Percentiles rank a stretch among this genome's conserved stretches.
Evolutionary conservation across 1,284 basidiomycete genomes (phyloP).

Genomic region (Amylostereum chailletii): DNA sequence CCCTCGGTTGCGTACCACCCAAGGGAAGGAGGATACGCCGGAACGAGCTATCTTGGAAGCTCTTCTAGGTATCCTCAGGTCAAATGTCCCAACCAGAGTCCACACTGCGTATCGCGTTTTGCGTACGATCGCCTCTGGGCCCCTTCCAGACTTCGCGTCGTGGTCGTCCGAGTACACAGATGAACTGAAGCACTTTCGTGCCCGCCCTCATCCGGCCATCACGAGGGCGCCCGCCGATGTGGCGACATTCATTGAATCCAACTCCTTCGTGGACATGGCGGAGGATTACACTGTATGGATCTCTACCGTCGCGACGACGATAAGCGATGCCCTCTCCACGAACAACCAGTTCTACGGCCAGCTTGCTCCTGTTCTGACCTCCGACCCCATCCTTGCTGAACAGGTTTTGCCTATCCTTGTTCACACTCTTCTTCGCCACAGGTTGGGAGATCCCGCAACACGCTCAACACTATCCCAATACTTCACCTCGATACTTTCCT

Average conservation of each 20-base stretch:
- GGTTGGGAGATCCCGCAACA: constrained; percentile 5
- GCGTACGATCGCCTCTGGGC: constrained; percentile 41
- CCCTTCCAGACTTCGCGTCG: background rate
- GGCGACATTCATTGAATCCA: constrained; percentile 26
- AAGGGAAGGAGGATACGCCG: background rate
- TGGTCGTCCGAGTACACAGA: constrained; percentile 26
- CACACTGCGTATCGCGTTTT: constrained; percentile 57
- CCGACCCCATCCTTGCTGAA: constrained; percentile 52
- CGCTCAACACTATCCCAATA: constrained; percentile 48
- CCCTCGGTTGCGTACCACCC: background rate
- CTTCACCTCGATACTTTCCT: constrained; percentile 51
- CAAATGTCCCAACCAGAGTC: constrained; percentile 37
- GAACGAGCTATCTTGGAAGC: constrained; percentile 42
- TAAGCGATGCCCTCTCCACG: constrained; percentile 51
- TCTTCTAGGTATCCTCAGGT: constrained; percentile 51
- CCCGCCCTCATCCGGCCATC: constrained; percentile 28
- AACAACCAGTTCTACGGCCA: constrained; percentile 64
- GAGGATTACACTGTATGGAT: constrained; percentile 61
- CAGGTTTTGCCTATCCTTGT: constrained; percentile 70
- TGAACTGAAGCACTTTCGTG: constrained; percentile 46
- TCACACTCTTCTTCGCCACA: constrained; percentile 47
- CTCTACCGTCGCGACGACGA: constrained; percentile 43
- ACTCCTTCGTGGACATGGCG: constrained; percentile 28
- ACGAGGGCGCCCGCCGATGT: constrained; percentile 25
- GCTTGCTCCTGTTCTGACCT: constrained; percentile 48